These are phyloP conservation scores for Jamesozyma piceae DNA, from an alignment of 805 yeast species.

Conservation along the genomic window DNA sequence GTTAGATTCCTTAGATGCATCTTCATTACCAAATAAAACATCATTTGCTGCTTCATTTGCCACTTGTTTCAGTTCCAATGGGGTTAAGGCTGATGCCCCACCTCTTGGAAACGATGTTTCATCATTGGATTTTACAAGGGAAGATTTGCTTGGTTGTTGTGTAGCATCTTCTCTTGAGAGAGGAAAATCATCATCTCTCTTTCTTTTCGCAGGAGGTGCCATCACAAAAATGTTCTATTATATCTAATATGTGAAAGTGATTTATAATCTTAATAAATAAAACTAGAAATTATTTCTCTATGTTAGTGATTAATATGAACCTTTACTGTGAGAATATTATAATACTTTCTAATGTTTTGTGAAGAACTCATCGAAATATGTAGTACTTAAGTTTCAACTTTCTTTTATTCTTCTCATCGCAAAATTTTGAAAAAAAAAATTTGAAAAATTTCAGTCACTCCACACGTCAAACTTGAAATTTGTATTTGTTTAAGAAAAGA, in stretches of 20 bases:
- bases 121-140: conserved; percentile 31
- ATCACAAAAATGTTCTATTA: conserved; percentile 1
- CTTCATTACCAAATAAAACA: conserved; percentile 51
- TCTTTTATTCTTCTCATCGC: conserved; percentile 2
- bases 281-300: background rate
- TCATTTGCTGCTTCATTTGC: conserved; percentile 88
- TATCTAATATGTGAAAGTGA: background rate
- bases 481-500: too few relatives aligned
- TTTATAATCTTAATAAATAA: background rate
- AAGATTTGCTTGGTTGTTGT: conserved; percentile 30
- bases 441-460: conserved; percentile 1
- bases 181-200: conserved; percentile 40
- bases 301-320: background rate
- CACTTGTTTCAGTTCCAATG: conserved; percentile 85
- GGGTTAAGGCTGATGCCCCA: conserved; percentile 76
- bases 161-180: conserved; percentile 35
- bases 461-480: background rate
- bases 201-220: conserved; percentile 35
- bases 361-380: background rate
- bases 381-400: background rate
- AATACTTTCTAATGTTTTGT: too few relatives aligned
- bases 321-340: background rate
- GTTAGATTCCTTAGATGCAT: conserved; percentile 10
- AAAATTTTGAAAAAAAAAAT: conserved; percentile 1
- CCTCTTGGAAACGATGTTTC: conserved; percentile 81